Evolutionary conservation across 164 flowering plant genomes (phyloP).

Genomic region (Sextonia rubra): DNA sequence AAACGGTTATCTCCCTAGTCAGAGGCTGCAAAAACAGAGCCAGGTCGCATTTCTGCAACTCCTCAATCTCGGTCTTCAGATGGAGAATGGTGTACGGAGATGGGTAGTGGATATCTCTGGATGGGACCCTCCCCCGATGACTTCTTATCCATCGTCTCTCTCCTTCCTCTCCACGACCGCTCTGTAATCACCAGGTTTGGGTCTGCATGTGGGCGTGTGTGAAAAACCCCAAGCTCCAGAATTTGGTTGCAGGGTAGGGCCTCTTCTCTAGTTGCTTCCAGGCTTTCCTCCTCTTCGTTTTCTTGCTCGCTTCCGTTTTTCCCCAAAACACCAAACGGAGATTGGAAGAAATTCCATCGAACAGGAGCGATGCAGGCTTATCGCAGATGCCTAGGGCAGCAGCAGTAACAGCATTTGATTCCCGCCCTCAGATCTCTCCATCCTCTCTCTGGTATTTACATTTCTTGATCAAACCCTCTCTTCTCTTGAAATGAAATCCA

Average conservation of each 20-base stretch:
- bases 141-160: conserved; percentile 43
- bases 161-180: conserved; percentile 53
- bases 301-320: no score
- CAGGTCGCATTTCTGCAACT: no score
- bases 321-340: no score
- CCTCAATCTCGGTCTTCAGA: background rate
- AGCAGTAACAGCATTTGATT: background rate
- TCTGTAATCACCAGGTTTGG: conserved; percentile 55
- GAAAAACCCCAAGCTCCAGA: no score
- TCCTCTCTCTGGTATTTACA: conserved; percentile 2
- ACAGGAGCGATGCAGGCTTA: conserved; percentile 12
- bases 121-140: conserved; percentile 55
- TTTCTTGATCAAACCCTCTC: background rate
- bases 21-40: no score
- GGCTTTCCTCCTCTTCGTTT: no score
- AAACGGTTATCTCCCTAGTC: no score
- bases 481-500: no score
- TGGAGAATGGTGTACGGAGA: conserved; percentile 57
- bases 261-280: no score
- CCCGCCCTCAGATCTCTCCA: conserved; percentile 4
- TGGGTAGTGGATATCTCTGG: conserved; percentile 61
- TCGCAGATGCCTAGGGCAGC: conserved; percentile 5
- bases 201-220: no score
- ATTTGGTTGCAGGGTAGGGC: no score
- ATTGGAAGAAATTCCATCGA: background rate